Conservation (phyloP, 768 basidiomycete genomes). For the Cystobasidium tubakii region DNA sequence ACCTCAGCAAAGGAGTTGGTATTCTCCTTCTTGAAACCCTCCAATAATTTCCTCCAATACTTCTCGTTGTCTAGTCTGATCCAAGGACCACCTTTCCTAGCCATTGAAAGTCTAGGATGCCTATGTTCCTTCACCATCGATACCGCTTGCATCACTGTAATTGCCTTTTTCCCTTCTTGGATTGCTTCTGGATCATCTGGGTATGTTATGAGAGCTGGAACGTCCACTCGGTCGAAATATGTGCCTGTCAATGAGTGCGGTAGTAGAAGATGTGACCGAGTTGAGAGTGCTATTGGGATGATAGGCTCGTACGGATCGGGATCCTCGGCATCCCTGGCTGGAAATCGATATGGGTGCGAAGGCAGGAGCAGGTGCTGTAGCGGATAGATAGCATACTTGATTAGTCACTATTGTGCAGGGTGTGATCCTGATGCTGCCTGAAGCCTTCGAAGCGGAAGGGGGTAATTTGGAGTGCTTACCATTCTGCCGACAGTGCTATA, state of each 20-base stretch:
- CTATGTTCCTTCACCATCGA: not conserved
- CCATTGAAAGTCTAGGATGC: not conserved
- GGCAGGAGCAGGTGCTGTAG: not conserved
- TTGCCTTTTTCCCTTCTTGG: not conserved
- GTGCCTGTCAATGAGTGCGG: not conserved
- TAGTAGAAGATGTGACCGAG: not conserved
- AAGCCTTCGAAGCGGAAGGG: not conserved
- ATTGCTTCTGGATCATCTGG: constrained; percentile 1
- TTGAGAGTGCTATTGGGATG: not conserved
- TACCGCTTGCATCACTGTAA: not conserved
- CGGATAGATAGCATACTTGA: no score
- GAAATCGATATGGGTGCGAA: not conserved
- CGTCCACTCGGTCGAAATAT: not conserved
- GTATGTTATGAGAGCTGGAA: not conserved
- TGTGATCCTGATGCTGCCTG: no score
- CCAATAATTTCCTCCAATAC: not conserved
- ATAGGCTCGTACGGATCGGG: not conserved
- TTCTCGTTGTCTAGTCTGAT: not conserved
- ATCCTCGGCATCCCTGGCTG: not conserved
- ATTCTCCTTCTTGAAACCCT: not conserved
- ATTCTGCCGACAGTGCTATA: not conserved
- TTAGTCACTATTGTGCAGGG: no score
- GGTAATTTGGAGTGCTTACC: not conserved
- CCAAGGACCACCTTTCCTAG: not conserved
- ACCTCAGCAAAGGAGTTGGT: not conserved